phyloP scores from a whole-genome alignment of 2,329 filamentous ascomycete species.

The Sarocladium brachiariae region DNA sequence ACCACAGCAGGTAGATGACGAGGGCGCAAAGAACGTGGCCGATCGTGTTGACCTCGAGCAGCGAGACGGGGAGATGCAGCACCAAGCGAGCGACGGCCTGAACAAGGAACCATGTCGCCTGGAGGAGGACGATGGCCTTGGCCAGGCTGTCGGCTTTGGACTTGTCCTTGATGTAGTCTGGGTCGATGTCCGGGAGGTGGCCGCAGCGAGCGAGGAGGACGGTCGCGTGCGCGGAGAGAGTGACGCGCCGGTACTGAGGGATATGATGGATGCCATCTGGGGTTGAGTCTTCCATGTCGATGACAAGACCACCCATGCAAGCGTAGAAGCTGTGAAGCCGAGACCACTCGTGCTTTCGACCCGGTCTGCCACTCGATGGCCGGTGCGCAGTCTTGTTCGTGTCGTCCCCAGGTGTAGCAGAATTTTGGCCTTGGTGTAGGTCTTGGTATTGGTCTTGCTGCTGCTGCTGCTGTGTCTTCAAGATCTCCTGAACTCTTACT shows the following conservation, averaged over 20 bases:
- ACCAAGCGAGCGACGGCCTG: conserved; percentile 25
- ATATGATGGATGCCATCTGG: neutral
- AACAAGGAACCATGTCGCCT: conserved; percentile 30
- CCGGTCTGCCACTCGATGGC: neutral
- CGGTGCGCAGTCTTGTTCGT: too few species aligned
- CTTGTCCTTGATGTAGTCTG: conserved; percentile 24
- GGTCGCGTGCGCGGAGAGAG: conserved; percentile 7
- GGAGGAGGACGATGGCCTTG: conserved; percentile 27
- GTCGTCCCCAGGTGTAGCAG: too few species aligned
- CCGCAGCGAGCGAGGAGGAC: conserved; percentile 10
- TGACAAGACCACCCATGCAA: conserved; percentile 23
- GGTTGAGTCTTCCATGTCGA: conserved; percentile 12
- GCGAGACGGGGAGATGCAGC: conserved; percentile 24
- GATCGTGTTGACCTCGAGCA: conserved; percentile 28
- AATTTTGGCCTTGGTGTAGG: too few species aligned
- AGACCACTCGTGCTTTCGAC: conserved; percentile 17
- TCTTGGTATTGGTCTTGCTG: neutral
- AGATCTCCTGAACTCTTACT: conserved; percentile 12
- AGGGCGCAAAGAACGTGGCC: conserved; percentile 27
- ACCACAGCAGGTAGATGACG: conserved; percentile 26
- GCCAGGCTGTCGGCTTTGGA: conserved; percentile 27
- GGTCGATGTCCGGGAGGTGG: neutral
- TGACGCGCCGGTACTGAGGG: conserved; percentile 1
- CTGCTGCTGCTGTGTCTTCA: neutral
- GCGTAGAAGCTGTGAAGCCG: conserved; percentile 24